Conservation (phyloP, 768 basidiomycete species). For the Naematelia encephala region DNA sequence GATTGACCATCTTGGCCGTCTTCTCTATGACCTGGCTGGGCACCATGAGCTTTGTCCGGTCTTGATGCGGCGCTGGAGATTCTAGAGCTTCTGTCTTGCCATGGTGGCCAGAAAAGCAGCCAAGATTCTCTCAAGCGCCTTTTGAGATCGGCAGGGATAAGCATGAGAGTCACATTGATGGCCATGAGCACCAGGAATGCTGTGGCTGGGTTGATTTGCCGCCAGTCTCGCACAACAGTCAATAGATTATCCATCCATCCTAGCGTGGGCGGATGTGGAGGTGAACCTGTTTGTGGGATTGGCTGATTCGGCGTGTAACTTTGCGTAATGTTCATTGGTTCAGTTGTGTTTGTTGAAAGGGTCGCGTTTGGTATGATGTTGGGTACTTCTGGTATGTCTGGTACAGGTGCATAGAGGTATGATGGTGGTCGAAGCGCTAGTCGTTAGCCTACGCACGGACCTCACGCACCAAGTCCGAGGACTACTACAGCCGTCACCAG, state of each 20-base stretch:
- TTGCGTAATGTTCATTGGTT: background rate
- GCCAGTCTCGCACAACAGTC: background rate
- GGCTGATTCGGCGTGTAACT: too few species aligned
- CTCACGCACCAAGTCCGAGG: constrained; percentile 28
- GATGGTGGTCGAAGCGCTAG: constrained; percentile 19
- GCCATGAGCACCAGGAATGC: constrained; percentile 16
- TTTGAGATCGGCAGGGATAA: constrained; percentile 14
- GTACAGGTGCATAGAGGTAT: constrained; percentile 2
- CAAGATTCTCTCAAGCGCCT: constrained; percentile 23
- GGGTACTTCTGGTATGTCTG: background rate
- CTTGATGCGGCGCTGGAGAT: background rate
- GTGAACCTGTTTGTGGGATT: too few species aligned
- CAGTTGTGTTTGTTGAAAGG: background rate
- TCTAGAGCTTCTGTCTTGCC: constrained; percentile 35
- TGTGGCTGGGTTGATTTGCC: constrained; percentile 8
- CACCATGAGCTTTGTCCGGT: too few species aligned
- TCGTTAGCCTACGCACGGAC: background rate
- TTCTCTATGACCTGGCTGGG: too few species aligned
- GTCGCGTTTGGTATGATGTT: background rate
- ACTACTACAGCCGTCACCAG: constrained; percentile 28
- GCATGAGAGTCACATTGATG: constrained; percentile 15
- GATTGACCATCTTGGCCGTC: too few species aligned
- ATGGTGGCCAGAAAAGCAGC: constrained; percentile 37
- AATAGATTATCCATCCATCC: background rate
- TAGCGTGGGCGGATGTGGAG: too few species aligned